Evolutionary conservation across 169 alveolate genomes (phyloP).

Genomic region (Babesia ovis): DNA sequence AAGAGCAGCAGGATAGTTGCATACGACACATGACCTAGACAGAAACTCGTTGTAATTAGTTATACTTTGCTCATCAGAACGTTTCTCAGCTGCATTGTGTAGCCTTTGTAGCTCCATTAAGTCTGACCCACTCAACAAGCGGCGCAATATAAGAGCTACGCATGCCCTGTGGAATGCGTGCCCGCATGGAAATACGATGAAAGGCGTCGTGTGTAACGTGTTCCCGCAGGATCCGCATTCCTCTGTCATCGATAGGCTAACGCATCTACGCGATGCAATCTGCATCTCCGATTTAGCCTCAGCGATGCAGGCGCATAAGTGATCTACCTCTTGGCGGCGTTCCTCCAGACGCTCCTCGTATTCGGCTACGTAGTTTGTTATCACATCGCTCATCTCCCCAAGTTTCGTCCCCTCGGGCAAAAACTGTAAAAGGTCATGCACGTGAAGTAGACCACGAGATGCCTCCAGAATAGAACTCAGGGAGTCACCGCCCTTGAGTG

Average conservation of each 20-base stretch:
- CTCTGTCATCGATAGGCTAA: conserved; percentile 19
- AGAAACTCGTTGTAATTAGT: conserved; percentile 49
- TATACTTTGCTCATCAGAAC: conserved; percentile 40
- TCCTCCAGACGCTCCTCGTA: conserved; percentile 62
- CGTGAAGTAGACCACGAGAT: conserved; percentile 39
- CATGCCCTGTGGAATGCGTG: conserved; percentile 66
- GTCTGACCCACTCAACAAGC: conserved; percentile 40
- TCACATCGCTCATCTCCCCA: conserved; percentile 45
- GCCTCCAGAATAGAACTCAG: conserved; percentile 26
- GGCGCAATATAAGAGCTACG: conserved; percentile 35
- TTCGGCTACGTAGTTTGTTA: conserved; percentile 18
- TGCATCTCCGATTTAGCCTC: conserved; percentile 62
- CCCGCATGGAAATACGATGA: conserved; percentile 62
- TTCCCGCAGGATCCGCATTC: conserved; percentile 46
- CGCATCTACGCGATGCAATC: conserved; percentile 44
- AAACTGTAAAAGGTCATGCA: conserved; percentile 54
- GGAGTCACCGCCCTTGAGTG: conserved; percentile 11
- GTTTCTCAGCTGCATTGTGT: conserved; percentile 34
- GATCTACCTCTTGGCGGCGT: conserved; percentile 53
- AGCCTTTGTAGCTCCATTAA: conserved; percentile 42
- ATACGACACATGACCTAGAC: conserved; percentile 55
- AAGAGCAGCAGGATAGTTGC: conserved; percentile 54
- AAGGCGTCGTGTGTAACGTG: conserved; percentile 1
- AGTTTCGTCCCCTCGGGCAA: conserved; percentile 35
- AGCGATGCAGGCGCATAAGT: conserved; percentile 55